phyloP scores from a whole-genome alignment of 1,284 basidiomycete genomes.

The Naganishia liquefaciens region DNA sequence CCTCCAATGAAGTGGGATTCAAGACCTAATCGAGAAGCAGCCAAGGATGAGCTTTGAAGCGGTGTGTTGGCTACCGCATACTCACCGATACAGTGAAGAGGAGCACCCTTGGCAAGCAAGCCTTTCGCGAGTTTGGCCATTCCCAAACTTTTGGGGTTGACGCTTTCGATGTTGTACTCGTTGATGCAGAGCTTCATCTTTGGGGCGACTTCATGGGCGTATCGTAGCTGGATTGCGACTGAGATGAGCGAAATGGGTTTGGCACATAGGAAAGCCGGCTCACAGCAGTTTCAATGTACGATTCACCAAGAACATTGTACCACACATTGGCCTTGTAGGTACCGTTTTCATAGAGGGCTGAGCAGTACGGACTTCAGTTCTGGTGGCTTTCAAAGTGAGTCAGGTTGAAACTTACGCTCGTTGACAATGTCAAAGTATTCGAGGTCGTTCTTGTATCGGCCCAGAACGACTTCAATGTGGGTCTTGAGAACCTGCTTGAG shows the following conservation, averaged over 20 bases:
- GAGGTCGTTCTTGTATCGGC: constrained; percentile 41
- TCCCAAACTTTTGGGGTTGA: constrained; percentile 42
- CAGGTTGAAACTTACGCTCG: constrained; percentile 40
- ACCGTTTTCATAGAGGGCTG: constrained; percentile 44
- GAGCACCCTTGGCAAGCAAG: constrained; percentile 37
- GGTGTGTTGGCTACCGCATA: neutral
- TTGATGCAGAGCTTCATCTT: constrained; percentile 47
- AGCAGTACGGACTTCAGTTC: neutral
- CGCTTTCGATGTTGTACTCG: constrained; percentile 46
- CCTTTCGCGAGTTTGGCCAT: constrained; percentile 36
- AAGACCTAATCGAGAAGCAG: constrained; percentile 33
- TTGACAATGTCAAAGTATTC: constrained; percentile 46
- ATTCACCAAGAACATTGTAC: constrained; percentile 44
- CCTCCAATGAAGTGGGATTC: constrained; percentile 46
- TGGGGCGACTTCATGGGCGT: constrained; percentile 43
- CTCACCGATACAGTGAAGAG: constrained; percentile 41
- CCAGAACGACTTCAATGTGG: constrained; percentile 43
- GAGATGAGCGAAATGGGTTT: neutral
- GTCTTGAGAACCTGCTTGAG: constrained; percentile 39
- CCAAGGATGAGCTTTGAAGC: neutral
- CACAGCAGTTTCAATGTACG: constrained; percentile 41
- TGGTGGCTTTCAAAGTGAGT: neutral
- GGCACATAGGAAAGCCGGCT: constrained; percentile 14
- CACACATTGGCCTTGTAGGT: constrained; percentile 39
- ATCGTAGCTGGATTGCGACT: constrained; percentile 33